Base-by-base conservation (phyloP, 2,329 filamentous ascomycete genomes). In the Colletotrichum sublineola region DNA sequence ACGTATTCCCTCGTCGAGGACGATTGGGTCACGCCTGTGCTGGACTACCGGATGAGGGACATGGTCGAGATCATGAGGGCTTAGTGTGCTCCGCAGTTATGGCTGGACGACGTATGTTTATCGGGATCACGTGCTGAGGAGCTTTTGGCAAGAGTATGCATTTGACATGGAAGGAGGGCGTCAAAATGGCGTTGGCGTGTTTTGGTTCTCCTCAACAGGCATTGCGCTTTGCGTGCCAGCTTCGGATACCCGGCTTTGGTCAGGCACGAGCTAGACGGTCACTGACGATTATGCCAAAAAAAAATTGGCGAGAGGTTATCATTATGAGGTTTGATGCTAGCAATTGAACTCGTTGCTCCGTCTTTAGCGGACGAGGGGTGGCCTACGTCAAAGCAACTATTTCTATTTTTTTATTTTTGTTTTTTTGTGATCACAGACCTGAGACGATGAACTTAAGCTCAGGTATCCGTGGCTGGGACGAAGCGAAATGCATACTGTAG, bases 31-130 rank as follows among this genome's bases (percentile, higher is more conserved):
- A 92, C 89, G 24, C 87, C 89, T 0, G 83, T 91, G 66, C 80
- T 89, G 76, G 90, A 91, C 78, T 91, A 91, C 80, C 83, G 90
- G 68, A 84, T 92, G 86, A 87, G 86, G 75, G 89, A 91, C 75
- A 87, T 92, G 85, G 79, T 84, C 50, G 85, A 88, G 78, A 82
- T 90, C 52, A 90, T 87, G 81, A 79, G 78, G 74, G 71, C 68
- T 14, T 73, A 71, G 68, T 57, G 33, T 31, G 65, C 44, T 20
- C 44, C 56, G 44, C 61, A 56, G 52, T 60, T 64, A 24, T 71
- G 56, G 64, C 46, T 60, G 52, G 33, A 63, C n/a, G 50, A 31
- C n/a, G 46, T 18, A 29, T 72, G 60, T 46, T 48, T 61, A 15
- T 24, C 33, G 12, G 53, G 60, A 40, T 42, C 58, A 29, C 60